Base-by-base conservation (phyloP, 2,329 filamentous ascomycete genomes). In the Ophiobolus disseminans region DNA sequence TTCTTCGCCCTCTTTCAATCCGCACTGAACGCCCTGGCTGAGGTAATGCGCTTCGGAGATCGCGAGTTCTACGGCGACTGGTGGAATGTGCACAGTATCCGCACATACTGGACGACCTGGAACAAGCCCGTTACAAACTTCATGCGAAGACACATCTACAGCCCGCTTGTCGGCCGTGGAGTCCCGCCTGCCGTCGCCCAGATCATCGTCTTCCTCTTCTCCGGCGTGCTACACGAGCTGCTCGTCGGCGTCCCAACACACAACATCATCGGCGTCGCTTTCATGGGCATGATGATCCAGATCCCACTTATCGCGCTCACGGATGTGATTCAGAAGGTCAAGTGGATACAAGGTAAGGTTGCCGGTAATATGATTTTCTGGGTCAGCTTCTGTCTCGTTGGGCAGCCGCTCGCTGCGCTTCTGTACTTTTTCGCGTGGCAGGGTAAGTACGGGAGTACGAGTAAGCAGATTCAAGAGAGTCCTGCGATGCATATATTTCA, bases 371-470 rank as follows among this genome's bases (percentile, higher is more conserved):
- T 87, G 66, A 92, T 95, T 48, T 99, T 99, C 73, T 97, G 94
- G 94, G 81, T 97, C 16, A 93, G 89, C 10, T 99, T 99, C 69
- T 97, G 93, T 57, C 84, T 97, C 2, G 88, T 99, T 10, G 94
- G 94, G 3, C 94, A 99, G 78, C 94, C 94, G 0, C 83, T 97
- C 62, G 94, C 91, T 1, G 92, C 91, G 0, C 77, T 99, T 51
- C 80, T 96, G 70, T 99, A 99, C 73, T 99, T 97, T 73, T 97
- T 97, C 70, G 92, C 92, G 1, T 99, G 94, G 93, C 93, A 97
- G 76, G 91, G 91, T 45, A 97, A 97, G 77, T 97, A 96, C 70
- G 94, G 94, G 10, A 91, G 87, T 63, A 87, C 92, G 17, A 90
- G 78, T 9, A 69, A 65, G 47, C 58, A 65, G 48, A 60, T 62